Conservation (phyloP, 192 early-diverging fungal genomes). For the Backusella australiensis region DNA sequence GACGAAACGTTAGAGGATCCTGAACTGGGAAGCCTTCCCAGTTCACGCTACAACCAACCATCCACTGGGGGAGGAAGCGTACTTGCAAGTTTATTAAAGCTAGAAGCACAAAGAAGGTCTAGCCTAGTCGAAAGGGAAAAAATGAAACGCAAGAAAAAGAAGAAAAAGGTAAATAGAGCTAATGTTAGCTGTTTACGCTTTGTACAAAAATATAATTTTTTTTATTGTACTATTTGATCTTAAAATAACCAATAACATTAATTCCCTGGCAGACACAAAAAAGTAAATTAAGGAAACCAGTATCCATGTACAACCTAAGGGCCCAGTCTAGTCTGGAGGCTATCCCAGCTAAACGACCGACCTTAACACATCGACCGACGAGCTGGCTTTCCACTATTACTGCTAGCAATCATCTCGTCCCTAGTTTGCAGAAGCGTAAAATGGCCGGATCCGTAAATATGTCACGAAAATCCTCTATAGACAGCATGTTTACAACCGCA, state of each 20-base stretch:
- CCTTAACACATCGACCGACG: constrained; percentile 15
- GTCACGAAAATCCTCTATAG: constrained; percentile 27
- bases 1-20: constrained; percentile 7
- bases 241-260: neutral
- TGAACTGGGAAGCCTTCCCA: neutral
- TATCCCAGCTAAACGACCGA: neutral
- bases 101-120: constrained; percentile 24
- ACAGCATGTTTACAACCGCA: constrained; percentile 32
- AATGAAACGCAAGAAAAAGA: neutral
- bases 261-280: neutral
- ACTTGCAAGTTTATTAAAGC: constrained; percentile 29
- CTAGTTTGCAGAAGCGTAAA: constrained; percentile 28
- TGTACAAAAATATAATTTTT: neutral
- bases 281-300: constrained; percentile 5
- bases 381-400: constrained; percentile 28
- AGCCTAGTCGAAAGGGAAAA: neutral
- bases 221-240: neutral
- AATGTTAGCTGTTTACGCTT: neutral
- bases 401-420: constrained; percentile 23
- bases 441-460: neutral
- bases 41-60: neutral
- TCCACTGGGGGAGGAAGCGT: constrained; percentile 24
- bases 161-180: constrained; percentile 12
- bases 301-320: constrained; percentile 10
- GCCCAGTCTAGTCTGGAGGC: constrained; percentile 7